phyloP scores from a whole-genome alignment of 305 asterid species.

The Fraxinus velutina region DNA sequence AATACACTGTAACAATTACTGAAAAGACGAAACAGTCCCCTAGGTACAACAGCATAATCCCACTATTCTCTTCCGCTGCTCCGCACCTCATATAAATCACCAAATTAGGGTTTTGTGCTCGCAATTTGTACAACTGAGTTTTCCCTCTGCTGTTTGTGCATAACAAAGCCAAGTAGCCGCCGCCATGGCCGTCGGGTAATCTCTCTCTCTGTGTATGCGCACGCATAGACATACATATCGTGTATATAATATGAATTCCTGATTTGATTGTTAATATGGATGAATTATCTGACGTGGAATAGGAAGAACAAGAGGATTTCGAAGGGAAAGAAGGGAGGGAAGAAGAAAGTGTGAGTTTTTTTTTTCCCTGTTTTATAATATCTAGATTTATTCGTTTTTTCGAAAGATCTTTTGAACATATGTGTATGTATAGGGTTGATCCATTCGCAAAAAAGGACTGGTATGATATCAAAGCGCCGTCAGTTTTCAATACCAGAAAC shows the following conservation, averaged over 20 bases:
- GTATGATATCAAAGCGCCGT: slow-evolving; percentile 68
- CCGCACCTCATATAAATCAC: no score
- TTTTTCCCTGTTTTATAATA: not conserved
- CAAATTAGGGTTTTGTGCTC: not conserved
- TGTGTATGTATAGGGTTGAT: slow-evolving; percentile 34
- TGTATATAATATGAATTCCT: not conserved
- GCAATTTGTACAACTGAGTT: not conserved
- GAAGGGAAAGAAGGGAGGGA: slow-evolving; percentile 56
- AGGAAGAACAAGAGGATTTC: slow-evolving; percentile 88
- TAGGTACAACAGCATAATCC: no score
- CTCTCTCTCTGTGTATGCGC: not conserved
- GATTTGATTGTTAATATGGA: not conserved
- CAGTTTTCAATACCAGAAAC: slow-evolving; percentile 47
- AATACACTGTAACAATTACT: no score
- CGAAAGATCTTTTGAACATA: not conserved
- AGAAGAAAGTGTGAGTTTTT: slow-evolving; percentile 52
- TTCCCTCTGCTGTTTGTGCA: slow-evolving; percentile 19
- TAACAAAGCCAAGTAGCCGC: slow-evolving; percentile 19
- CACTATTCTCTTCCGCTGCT: no score
- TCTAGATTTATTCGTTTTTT: not conserved
- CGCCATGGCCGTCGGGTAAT: slow-evolving; percentile 74
- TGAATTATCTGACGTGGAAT: slow-evolving; percentile 21
- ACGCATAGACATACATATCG: not conserved
- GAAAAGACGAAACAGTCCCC: no score
- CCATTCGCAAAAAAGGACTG: slow-evolving; percentile 78